Evolutionary conservation across 768 basidiomycete species (phyloP).

Genomic region (Boletus vermiculosoides): DNA sequence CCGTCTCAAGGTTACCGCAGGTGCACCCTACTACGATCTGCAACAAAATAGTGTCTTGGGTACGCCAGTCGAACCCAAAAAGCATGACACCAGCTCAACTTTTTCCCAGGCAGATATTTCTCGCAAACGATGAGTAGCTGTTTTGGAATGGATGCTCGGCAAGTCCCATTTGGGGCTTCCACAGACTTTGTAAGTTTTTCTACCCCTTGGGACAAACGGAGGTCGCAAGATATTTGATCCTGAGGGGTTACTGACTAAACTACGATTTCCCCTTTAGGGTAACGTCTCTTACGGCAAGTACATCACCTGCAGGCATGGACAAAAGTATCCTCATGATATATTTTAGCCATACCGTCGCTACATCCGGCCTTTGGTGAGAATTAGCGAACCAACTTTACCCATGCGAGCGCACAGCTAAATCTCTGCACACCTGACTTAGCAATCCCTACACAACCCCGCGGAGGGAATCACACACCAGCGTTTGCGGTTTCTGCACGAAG

Average conservation of each 20-base stretch:
- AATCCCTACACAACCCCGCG: conserved; percentile 67
- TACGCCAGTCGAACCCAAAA: conserved; percentile 26
- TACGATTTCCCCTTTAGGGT: conserved; percentile 45
- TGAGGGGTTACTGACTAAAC: conserved; percentile 9
- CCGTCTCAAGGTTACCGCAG: conserved; percentile 43
- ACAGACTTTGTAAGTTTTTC: conserved; percentile 69
- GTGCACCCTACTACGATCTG: conserved; percentile 51
- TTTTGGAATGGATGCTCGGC: conserved; percentile 43
- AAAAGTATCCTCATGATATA: conserved; percentile 15
- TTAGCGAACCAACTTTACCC: not conserved
- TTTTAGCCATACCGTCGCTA: conserved; percentile 55
- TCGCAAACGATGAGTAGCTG: conserved; percentile 42
- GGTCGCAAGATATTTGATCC: not conserved
- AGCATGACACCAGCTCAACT: conserved; percentile 1
- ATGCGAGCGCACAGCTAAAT: conserved; percentile 20
- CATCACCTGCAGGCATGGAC: conserved; percentile 10
- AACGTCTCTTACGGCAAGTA: conserved; percentile 67
- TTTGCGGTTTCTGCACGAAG: conserved; percentile 62
- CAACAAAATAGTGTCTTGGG: conserved; percentile 58
- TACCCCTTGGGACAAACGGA: not conserved
- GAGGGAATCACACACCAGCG: conserved; percentile 73
- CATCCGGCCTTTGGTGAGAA: conserved; percentile 62
- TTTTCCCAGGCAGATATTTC: conserved; percentile 50
- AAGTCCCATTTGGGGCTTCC: conserved; percentile 51
- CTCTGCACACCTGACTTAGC: conserved; percentile 39